Evolutionary conservation across 192 early-diverging fungal genomes (phyloP).

Genomic region (Chytriomyces confervae): DNA sequence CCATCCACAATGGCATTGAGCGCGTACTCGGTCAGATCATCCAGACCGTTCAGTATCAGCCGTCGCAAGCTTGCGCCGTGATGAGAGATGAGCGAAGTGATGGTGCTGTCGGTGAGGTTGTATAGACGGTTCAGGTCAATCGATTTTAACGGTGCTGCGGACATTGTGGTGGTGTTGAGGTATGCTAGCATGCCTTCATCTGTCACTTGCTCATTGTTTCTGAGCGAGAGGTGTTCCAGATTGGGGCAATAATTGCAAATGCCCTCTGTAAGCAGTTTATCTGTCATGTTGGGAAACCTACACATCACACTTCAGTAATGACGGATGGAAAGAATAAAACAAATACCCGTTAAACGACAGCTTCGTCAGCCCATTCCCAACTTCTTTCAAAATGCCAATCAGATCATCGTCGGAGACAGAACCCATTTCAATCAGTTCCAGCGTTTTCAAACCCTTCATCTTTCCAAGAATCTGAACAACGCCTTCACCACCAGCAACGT

Average conservation of each 20-base stretch:
- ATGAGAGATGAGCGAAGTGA: conserved; percentile 63
- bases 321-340: background rate
- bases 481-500: conserved; percentile 54
- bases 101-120: conserved; percentile 64
- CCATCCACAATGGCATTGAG: conserved; percentile 53
- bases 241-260: conserved; percentile 62
- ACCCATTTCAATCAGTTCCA: conserved; percentile 54
- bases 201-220: conserved; percentile 67
- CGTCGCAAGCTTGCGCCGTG: conserved; percentile 61
- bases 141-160: conserved; percentile 46
- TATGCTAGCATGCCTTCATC: conserved; percentile 58
- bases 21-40: conserved; percentile 63
- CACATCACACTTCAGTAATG: background rate
- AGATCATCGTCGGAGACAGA: conserved; percentile 56
- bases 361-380: conserved; percentile 52
- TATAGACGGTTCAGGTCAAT: conserved; percentile 65
- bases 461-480: conserved; percentile 46
- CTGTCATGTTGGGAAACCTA: conserved; percentile 52
- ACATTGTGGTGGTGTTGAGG: conserved; percentile 46
- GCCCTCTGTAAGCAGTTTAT: conserved; percentile 60
- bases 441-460: conserved; percentile 44
- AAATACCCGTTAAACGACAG: conserved; percentile 60
- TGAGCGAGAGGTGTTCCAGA: conserved; percentile 66
- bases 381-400: conserved; percentile 43
- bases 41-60: conserved; percentile 74